A percentile compares a stretch with the other conserved stretches of the same genome.
phyloP scores from a whole-genome alignment of 306 rosid genomes.

The Medicago arabica region DNA sequence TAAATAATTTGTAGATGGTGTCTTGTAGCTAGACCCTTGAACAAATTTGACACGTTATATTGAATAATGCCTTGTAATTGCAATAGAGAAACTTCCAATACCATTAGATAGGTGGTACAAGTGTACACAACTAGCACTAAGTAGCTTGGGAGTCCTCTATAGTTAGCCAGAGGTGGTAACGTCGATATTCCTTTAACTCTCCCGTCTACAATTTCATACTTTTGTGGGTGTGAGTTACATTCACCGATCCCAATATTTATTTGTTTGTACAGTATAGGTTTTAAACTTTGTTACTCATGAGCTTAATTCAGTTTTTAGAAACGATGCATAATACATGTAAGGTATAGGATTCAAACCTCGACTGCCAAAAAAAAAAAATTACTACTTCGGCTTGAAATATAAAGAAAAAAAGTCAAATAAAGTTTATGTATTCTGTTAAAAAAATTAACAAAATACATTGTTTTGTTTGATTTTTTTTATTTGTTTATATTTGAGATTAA shows the following conservation, averaged over 20 bases:
- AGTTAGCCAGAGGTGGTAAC: background rate
- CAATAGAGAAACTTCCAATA: slow-evolving; percentile 41
- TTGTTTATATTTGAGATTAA: too few relatives aligned
- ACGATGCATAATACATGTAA: too few relatives aligned
- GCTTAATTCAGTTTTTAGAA: too few relatives aligned
- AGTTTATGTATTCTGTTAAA: too few relatives aligned
- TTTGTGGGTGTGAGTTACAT: slow-evolving; percentile 8
- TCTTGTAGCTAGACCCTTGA: slow-evolving; percentile 42
- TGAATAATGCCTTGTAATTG: background rate
- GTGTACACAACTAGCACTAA: background rate
- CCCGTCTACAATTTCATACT: slow-evolving; percentile 4
- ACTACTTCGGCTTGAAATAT: too few relatives aligned
- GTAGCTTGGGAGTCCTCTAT: slow-evolving; percentile 8
- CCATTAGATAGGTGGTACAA: background rate
- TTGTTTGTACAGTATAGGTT: background rate
- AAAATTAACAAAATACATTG: too few relatives aligned
- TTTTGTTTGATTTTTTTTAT: too few relatives aligned
- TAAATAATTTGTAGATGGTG: background rate
- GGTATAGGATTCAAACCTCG: too few relatives aligned
- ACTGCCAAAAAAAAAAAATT: too few relatives aligned
- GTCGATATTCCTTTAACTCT: slow-evolving; percentile 30
- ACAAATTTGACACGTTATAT: slow-evolving; percentile 47
- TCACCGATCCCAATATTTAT: background rate
- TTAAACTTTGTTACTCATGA: too few relatives aligned
- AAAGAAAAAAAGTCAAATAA: too few relatives aligned